These are phyloP conservation scores for Pontederia paniculata DNA, from an alignment of 176 grass and related monocot species.

Conservation along the genomic window DNA sequence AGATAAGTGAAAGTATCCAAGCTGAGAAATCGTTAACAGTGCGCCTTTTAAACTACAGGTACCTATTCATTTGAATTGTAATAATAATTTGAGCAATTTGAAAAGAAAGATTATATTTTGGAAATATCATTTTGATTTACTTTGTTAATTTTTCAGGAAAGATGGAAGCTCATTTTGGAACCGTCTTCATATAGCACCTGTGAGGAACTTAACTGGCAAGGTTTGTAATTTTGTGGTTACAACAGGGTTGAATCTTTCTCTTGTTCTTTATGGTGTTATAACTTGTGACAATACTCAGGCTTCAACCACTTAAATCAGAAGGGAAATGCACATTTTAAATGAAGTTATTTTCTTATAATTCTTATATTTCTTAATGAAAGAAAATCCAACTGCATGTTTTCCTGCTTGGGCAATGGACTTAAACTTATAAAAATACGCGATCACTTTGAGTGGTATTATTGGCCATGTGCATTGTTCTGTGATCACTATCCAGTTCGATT, in stretches of 20 bases:
- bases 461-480: too few relatives aligned
- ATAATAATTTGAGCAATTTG: neutral
- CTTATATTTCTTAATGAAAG: too few relatives aligned
- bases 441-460: too few relatives aligned
- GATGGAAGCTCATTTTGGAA: slow-evolving; percentile 67
- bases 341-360: too few relatives aligned
- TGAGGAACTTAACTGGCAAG: slow-evolving; percentile 85
- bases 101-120: slow-evolving; percentile 7
- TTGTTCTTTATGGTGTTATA: too few relatives aligned
- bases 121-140: slow-evolving; percentile 2
- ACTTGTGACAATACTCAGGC: too few relatives aligned
- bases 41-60: slow-evolving; percentile 79
- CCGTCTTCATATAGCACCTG: slow-evolving; percentile 76
- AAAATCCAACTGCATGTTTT: too few relatives aligned
- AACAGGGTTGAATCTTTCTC: slow-evolving; percentile 14
- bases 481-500: too few relatives aligned
- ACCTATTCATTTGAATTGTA: neutral
- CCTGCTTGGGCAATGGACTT: too few relatives aligned
- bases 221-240: slow-evolving; percentile 28
- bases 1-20: slow-evolving; percentile 72
- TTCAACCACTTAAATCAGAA: too few relatives aligned
- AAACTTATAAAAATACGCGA: too few relatives aligned
- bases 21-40: slow-evolving; percentile 55
- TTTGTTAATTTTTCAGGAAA: slow-evolving; percentile 51
- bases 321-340: too few relatives aligned